Conservation (phyloP, 257 asterid species). For the Solanum okadae region DNA sequence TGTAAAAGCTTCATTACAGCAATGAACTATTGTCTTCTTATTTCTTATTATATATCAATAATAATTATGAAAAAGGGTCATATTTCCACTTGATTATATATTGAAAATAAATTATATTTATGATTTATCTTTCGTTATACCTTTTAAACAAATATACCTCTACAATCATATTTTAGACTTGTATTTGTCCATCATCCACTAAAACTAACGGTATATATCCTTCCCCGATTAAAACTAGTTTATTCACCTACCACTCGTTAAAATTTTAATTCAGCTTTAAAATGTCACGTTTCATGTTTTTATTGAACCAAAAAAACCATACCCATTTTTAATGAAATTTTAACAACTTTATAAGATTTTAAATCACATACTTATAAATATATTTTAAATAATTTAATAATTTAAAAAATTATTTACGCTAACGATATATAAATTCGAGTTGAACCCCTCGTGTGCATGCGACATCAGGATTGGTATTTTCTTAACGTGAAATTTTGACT, state of each 20-base stretch:
- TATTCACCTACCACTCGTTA: not conserved
- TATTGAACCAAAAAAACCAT: too few relatives aligned
- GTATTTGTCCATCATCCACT: too few relatives aligned
- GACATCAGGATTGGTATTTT: not conserved
- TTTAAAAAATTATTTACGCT: too few relatives aligned
- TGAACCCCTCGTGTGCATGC: not conserved
- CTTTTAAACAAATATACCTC: too few relatives aligned
- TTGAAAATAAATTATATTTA: too few relatives aligned
- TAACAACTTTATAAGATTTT: too few relatives aligned
- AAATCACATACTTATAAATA: not conserved
- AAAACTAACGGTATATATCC: too few relatives aligned
- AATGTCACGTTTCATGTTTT: not conserved
- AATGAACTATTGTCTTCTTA: not conserved
- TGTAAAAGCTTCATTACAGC: not conserved
- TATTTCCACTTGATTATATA: too few relatives aligned
- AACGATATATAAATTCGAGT: not conserved
- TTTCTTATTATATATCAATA: not conserved
- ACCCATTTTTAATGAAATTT: not conserved
- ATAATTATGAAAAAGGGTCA: too few relatives aligned
- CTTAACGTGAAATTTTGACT: not conserved
- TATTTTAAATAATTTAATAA: too few relatives aligned
- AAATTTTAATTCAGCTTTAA: not conserved
- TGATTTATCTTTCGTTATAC: too few relatives aligned
- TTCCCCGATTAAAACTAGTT: not conserved
- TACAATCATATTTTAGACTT: too few relatives aligned